Evolutionary conservation across 768 basidiomycete genomes (phyloP).

Genomic region (Naematelia aurantialba): DNA sequence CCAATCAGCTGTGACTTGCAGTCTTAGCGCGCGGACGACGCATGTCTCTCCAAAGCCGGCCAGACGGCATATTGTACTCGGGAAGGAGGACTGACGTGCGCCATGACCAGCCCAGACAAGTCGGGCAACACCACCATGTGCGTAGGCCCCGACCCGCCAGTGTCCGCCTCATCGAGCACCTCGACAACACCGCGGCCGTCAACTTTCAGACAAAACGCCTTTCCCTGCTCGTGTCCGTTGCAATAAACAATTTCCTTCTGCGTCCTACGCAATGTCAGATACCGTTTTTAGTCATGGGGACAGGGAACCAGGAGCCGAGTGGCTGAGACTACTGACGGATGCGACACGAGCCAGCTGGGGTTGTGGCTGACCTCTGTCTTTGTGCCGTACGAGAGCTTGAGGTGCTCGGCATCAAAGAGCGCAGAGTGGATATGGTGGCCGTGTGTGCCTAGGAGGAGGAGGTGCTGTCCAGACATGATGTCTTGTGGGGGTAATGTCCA

Average conservation of each 20-base stretch:
- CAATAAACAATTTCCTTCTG: constrained; percentile 13
- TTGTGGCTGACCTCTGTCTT: constrained; percentile 5
- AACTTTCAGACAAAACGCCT: constrained; percentile 9
- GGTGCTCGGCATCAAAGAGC: constrained; percentile 14
- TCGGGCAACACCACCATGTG: constrained; percentile 14
- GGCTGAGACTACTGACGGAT: constrained; percentile 15
- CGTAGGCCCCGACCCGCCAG: constrained; percentile 15
- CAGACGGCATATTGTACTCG: too few species aligned
- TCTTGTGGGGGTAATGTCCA: too few species aligned
- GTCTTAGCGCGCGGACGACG: too few species aligned
- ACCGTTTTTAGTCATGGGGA: too few species aligned
- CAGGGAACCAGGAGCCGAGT: background rate
- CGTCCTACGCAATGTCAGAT: constrained; percentile 2
- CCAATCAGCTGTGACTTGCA: too few species aligned
- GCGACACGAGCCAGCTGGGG: constrained; percentile 19
- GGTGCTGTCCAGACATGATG: constrained; percentile 5
- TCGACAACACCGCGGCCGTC: constrained; percentile 6
- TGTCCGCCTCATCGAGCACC: constrained; percentile 9
- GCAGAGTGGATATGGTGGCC: constrained; percentile 19
- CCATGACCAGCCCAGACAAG: constrained; percentile 6
- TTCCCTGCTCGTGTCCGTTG: constrained; percentile 16
- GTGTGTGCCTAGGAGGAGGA: constrained; percentile 31
- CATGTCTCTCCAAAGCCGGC: too few species aligned
- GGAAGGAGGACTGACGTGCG: constrained; percentile 25
- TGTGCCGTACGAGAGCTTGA: background rate